Evolutionary conservation across 371 early-diverging fungal genomes (phyloP), one percentile per base, ranked within the genome.

Genomic region (Zopfochytrium polystomum): DNA sequence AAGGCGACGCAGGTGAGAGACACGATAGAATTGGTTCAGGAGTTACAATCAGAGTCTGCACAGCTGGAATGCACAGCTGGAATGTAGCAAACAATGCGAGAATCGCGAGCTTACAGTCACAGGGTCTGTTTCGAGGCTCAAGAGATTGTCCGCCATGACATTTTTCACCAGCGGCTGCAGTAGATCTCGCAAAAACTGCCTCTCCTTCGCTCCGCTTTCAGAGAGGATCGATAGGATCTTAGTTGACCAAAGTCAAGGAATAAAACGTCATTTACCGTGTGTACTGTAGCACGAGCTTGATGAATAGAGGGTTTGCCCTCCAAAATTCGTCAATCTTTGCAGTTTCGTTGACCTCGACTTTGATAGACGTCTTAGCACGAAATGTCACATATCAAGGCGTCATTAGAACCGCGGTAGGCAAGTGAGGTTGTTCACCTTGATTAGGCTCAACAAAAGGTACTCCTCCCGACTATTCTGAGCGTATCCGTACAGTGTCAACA

Each of bases 391-490:
- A 3, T 57, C 1, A 54, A 22, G 20, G 31, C 52, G 18, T 4
- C 42, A 38, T 33, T 33, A 15, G 32, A n/a, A 60, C 53, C 6
- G 2, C 13, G 42, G n/a, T n/a, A n/a, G n/a, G n/a, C n/a, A n/a
- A n/a, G n/a, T n/a, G n/a, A n/a, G n/a, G n/a, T n/a, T n/a, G n/a
- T n/a, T n/a, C 70, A 86, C 87, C 78, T 93, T 90, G 76, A 99
- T 91, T 60, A 99, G 76, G 68, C 91, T 92, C 50, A 98, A 85
- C 62, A 98, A 76, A 52, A 98, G 70, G 64, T 93, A 99, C 76
- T 99, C 99, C 66, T 99, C 99, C 23, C 98, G 84, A 9, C 85
- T 81, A 71, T 94, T 92, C 65, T 96, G 95, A 0, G 93, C 97
- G 77, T 92, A 94, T 1, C 96, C 94, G 75, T 91, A 99, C 42